Percentiles rank a stretch among this genome's conserved stretches.
These are phyloP conservation scores for Thermothelomyces thermophilus DNA, from an alignment of 2,329 filamentous ascomycete species.

Conservation along the genomic window DNA sequence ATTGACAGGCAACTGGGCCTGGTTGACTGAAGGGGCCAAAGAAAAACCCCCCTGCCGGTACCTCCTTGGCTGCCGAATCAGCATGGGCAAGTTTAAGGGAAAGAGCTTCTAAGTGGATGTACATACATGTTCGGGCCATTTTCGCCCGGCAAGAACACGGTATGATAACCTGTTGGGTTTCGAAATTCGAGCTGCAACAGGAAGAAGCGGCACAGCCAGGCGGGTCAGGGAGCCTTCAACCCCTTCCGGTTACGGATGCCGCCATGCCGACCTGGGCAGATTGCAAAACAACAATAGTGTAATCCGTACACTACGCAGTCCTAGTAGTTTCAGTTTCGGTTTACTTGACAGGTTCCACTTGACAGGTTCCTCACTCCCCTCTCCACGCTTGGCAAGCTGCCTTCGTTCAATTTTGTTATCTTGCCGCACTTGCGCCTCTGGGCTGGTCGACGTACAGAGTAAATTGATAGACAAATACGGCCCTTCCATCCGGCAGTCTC, in stretches of 20 bases:
- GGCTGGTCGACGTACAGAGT: no score
- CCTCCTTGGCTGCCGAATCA: no score
- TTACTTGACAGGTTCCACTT: background rate
- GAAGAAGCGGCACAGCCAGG: constrained; percentile 12
- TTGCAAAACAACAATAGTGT: background rate
- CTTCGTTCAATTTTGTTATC: background rate
- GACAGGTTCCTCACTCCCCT: background rate
- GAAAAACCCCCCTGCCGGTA: no score
- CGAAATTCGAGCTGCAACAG: constrained; percentile 7
- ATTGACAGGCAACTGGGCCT: constrained; percentile 3
- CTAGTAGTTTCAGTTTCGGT: background rate
- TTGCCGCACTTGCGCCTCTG: background rate
- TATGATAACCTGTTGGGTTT: constrained; percentile 15
- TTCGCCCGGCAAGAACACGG: constrained; percentile 9
- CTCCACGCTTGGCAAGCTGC: background rate
- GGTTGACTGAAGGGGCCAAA: constrained; percentile 4
- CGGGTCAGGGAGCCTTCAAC: background rate
- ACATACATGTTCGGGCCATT: background rate
- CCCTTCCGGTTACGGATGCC: background rate
- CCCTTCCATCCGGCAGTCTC: constrained; percentile 12
- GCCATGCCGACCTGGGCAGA: background rate
- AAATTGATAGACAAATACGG: background rate
- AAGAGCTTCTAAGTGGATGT: no score
- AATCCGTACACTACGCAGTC: no score
- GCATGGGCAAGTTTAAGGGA: no score